Base-by-base conservation (phyloP, 2,329 filamentous ascomycete genomes). In the Ophiocordyceps camponoti-saundersi region DNA sequence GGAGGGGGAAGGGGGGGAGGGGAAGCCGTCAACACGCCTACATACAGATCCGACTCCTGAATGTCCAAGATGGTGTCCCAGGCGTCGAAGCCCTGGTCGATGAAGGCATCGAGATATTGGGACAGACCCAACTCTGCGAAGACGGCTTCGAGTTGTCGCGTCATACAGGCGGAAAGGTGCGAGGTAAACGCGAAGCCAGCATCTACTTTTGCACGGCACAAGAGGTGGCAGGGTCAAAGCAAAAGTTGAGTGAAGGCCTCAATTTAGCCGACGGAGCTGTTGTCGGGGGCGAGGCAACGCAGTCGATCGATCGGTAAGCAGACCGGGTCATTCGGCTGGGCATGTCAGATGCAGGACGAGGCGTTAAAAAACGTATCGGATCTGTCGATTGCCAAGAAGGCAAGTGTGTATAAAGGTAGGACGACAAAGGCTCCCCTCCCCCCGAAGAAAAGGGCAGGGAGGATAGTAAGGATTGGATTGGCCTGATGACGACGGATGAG, bases 31-130 rank as follows among this genome's bases (percentile, higher is more conserved):
- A 36, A 6, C 11, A 41, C 34, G 65, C 79, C 60, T 63, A 87
- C 82, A 92, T 63, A 87, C 82, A 92, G 70, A 57, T 92, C 85
- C 22, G 82, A 84, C 62, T 90, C 85, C 50, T 85, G 87, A 47
- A 92, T 88, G 58, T 90, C 85, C 45, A 88, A 69, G 47, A 90
- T 80, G 1, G 81, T 88, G 32, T 87, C 82, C 85, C 85, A 90
- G 12, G 80, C 79, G 61, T 92, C 85, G 61, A 92, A 92, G 3
- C 85, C 85, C 63, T 90, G 84, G 46, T 85, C 77, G 42, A 85
- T 60, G 55, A 92, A 85, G 48, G 70, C 65, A 53, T 80, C 72
- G 49, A 85, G 73, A 65, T 92, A 90, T 64, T 88, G 82, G 65
- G 77, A 70, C 61, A 92, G 72, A 59, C 84, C 85, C 70, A 90